Conservation (phyloP, 2,329 filamentous ascomycete species). For the Dactylonectria estremocensis region DNA sequence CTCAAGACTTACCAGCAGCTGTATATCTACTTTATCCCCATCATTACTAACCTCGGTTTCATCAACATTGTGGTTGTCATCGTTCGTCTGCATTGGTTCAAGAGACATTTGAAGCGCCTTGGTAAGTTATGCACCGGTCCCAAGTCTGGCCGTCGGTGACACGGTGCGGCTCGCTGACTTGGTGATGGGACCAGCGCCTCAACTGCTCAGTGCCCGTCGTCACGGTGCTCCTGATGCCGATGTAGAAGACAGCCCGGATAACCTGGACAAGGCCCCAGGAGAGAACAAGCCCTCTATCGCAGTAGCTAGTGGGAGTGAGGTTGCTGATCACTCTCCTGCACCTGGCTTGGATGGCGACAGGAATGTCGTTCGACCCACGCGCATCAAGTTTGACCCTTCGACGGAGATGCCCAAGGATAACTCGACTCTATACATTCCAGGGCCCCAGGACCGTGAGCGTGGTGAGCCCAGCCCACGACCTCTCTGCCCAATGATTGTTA, state of each 20-base stretch:
- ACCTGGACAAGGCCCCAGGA: constrained; percentile 16
- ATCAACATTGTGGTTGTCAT: constrained; percentile 65
- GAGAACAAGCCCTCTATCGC: constrained; percentile 1
- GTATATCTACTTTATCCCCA: constrained; percentile 65
- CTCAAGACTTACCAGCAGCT: constrained; percentile 67
- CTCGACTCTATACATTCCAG: constrained; percentile 7
- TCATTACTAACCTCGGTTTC: constrained; percentile 64
- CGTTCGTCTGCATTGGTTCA: constrained; percentile 65
- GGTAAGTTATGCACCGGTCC: constrained; percentile 43
- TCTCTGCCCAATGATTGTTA: no score
- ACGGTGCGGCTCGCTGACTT: no score
- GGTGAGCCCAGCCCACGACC: no score
- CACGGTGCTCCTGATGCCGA: no score
- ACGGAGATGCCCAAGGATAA: constrained; percentile 29
- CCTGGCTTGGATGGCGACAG: constrained; percentile 11
- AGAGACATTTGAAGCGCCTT: constrained; percentile 59
- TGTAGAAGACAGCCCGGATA: no score
- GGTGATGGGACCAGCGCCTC: no score
- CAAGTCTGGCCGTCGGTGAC: no score
- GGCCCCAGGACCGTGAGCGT: no score
- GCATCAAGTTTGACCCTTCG: constrained; percentile 50
- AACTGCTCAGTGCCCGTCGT: no score
- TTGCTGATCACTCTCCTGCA: background rate
- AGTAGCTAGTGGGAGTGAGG: background rate
- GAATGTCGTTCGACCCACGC: constrained; percentile 17